Base-by-base conservation (phyloP, 2,329 filamentous ascomycete genomes). In the Ceratocystis harringtonii region DNA sequence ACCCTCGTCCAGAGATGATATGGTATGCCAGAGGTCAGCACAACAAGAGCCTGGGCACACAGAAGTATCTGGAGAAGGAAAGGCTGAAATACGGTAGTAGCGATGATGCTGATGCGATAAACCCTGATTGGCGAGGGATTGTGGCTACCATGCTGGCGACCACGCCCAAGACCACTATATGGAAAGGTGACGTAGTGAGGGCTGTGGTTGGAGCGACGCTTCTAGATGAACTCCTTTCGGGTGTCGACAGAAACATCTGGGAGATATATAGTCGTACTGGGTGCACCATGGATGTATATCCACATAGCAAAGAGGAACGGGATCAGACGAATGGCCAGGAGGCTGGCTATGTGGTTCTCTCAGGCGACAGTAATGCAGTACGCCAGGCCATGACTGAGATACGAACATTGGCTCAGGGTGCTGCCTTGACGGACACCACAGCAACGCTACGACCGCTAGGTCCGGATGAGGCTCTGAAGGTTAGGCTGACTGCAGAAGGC, bases 51-150 rank as follows among this genome's bases (percentile, higher is more conserved):
- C n/a, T 58, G 32, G 63, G 52, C 41, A 64, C 36, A 17, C 63
- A 64, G 25, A 45, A 45, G 8, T 64, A 36, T 28, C 63, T 45
- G 5, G 36, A 64, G n/a, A 32, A n/a, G 8, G 32, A 64, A 12
- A 52, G 48, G 19, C 25, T 41, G 4, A 41, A 48, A 8, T 43
- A 64, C 36, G 19, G 52, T 43, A 30, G 8, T 2, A 28, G 10
- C 43, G 44, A 19, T 12, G 43, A 15, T 44, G 19, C 5, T 6
- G 61, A 32, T 15, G 43, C 74, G 1, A 41, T 41, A 10, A 41
- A 41, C 10, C 36, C 36, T 41, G 72, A 76, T 66, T 81, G 78
- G 78, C 73, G 72, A 15, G 68, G 71, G 5, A 74, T 76, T 10
- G 73, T 81, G 50, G 67, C 70, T 7, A 68, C 74, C 3, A 72